Conservation (phyloP, 106 monocot species). For the Vanilla planifolia region DNA sequence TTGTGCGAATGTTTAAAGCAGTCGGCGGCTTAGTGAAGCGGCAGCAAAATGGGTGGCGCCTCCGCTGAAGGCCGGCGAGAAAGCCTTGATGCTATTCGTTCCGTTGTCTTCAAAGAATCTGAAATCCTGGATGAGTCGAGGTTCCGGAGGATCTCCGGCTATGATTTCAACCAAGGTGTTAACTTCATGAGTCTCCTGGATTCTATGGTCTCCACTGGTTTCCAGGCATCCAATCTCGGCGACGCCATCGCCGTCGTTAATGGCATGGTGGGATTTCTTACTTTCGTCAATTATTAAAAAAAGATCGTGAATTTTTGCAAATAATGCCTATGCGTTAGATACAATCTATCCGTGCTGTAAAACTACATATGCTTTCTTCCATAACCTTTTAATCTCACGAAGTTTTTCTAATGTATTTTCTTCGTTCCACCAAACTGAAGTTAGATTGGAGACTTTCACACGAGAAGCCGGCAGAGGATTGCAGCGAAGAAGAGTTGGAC, state of each 20-base stretch:
- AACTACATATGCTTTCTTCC: no score
- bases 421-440: conserved; percentile 23
- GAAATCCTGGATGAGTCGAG: no score
- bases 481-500: conserved; percentile 53
- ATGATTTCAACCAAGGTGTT: conserved; percentile 74
- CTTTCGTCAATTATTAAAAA: not conserved
- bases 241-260: conserved; percentile 78
- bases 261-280: conserved; percentile 52
- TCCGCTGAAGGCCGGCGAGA: not conserved
- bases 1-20: no score
- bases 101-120: no score
- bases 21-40: not conserved
- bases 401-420: not conserved
- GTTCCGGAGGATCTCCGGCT: conserved; percentile 21
- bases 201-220: conserved; percentile 76
- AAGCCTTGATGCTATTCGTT: no score
- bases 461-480: conserved; percentile 55
- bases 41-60: not conserved
- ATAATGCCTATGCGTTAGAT: no score
- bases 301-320: no score
- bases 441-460: conserved; percentile 77
- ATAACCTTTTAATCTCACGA: not conserved
- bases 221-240: conserved; percentile 94
- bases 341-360: no score
- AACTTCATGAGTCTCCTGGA: conserved; percentile 42